phyloP scores from a whole-genome alignment of 345 rosid genomes.

The Brassica rapa region DNA sequence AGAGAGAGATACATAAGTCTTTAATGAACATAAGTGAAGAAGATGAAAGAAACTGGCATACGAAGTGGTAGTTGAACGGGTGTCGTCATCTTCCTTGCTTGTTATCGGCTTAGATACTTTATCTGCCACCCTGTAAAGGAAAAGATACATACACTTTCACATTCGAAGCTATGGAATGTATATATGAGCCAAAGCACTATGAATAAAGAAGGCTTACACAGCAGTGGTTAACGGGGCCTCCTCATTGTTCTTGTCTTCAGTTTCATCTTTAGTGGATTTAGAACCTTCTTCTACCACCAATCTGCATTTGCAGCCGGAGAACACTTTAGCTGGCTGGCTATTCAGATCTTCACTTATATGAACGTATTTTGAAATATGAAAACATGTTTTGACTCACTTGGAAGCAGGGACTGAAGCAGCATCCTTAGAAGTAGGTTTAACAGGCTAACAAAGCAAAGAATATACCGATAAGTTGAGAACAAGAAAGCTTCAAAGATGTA shows the following conservation, averaged over 20 bases:
- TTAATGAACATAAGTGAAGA: not conserved
- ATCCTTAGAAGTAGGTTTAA: conserved; percentile 44
- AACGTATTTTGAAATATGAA: not conserved
- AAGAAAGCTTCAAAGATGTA: conserved; percentile 19
- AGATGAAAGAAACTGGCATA: conserved; percentile 44
- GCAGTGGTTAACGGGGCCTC: not conserved
- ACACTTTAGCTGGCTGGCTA: no score
- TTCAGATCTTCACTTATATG: not conserved
- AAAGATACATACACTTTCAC: not conserved
- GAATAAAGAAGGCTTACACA: conserved; percentile 26
- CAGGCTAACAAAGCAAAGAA: conserved; percentile 44
- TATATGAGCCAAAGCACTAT: not conserved
- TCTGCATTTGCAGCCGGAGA: not conserved
- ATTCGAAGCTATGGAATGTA: no score
- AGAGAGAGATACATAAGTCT: not conserved
- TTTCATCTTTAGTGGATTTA: conserved; percentile 23
- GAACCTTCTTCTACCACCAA: conserved; percentile 35
- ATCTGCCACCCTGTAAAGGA: conserved; percentile 53
- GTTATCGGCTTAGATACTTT: conserved; percentile 47
- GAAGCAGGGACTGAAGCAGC: conserved; percentile 43
- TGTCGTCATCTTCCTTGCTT: conserved; percentile 79
- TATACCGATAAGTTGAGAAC: not conserved
- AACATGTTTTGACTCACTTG: conserved; percentile 49
- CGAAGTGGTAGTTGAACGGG: conserved; percentile 76
- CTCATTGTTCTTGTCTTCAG: conserved; percentile 14